phyloP scores from a whole-genome alignment of 108 stramenopile species.

The Nitzschia putrida region DNA sequence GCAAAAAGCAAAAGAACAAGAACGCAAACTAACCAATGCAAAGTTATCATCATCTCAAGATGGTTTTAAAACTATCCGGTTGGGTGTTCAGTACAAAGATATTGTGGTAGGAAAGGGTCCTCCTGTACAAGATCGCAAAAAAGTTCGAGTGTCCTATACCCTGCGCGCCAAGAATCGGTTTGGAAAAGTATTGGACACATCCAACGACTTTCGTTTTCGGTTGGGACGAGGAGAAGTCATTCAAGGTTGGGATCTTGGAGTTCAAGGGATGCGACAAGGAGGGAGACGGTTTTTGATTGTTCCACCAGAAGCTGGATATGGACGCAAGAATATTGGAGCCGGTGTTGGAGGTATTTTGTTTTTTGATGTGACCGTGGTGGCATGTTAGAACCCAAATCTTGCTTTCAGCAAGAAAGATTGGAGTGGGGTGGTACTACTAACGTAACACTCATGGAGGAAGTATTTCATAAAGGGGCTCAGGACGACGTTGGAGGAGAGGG shows the following conservation, averaged over 20 bases:
- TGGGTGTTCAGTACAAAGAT: constrained; percentile 52
- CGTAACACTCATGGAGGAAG: too few species aligned
- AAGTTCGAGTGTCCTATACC: constrained; percentile 37
- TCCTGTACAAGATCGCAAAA: constrained; percentile 33
- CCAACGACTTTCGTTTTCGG: constrained; percentile 46
- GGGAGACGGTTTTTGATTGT: constrained; percentile 68
- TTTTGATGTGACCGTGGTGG: constrained; percentile 53
- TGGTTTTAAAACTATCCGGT: constrained; percentile 13
- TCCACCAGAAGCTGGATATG: constrained; percentile 75
- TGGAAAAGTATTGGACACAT: constrained; percentile 48
- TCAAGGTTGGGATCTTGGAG: constrained; percentile 74
- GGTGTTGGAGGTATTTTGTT: constrained; percentile 50
- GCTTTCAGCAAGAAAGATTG: too few species aligned
- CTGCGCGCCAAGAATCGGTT: constrained; percentile 27
- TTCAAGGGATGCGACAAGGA: constrained; percentile 71
- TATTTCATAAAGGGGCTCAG: too few species aligned
- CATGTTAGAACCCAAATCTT: too few species aligned
- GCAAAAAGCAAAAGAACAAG: constrained; percentile 18
- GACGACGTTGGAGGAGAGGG: too few species aligned
- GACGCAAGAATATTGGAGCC: constrained; percentile 53
- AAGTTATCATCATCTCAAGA: neutral
- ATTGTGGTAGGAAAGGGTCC: constrained; percentile 45
- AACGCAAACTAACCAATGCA: constrained; percentile 11
- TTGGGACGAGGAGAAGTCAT: constrained; percentile 61
- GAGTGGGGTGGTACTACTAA: too few species aligned